phyloP scores from a whole-genome alignment of 78 protist species.

The slime mould (Dictyostelium discoideum) region dicty_2.7 NC_007089.4:3841501-3842000 shows the following conservation, averaged over 20 bases:
- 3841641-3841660: slow-evolving; percentile 69
- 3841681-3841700: slow-evolving; percentile 5
- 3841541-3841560: slow-evolving; percentile 25
- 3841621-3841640: slow-evolving; percentile 24
- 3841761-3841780: slow-evolving; percentile 52
- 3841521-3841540: slow-evolving; percentile 57
- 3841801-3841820: slow-evolving; percentile 39
- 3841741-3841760: slow-evolving; percentile 58
- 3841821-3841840: neutral
- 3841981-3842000: neutral
- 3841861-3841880: slow-evolving; percentile 13
- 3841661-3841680: slow-evolving; percentile 45
- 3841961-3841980: slow-evolving; percentile 11
- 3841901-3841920: slow-evolving; percentile 47
- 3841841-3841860: slow-evolving; percentile 38
- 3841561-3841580: slow-evolving; percentile 37
- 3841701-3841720: slow-evolving; percentile 12
- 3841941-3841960: neutral
- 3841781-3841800: slow-evolving; percentile 19
- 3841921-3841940: neutral
- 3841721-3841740: slow-evolving; percentile 16
- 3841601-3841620: slow-evolving; percentile 49
- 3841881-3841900: slow-evolving; percentile 38
- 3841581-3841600: slow-evolving; percentile 4
- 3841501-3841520: neutral